A percentile compares a stretch with the other conserved stretches of the same genome.
phyloP scores from a whole-genome alignment of 1,284 basidiomycete genomes.

The Malassezia pachydermatis region DNA sequence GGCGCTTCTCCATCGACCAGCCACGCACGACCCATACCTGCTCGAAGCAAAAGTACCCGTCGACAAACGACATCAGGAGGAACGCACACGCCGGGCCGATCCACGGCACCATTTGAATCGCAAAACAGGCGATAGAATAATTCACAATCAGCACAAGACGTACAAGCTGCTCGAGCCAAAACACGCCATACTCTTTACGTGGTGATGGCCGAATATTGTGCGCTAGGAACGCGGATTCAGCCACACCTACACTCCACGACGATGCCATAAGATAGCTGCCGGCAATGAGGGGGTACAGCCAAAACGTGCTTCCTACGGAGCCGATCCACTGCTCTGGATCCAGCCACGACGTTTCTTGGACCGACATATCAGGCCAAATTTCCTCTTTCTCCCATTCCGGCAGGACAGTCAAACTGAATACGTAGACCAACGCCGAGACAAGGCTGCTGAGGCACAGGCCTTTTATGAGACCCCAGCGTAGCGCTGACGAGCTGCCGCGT shows the following conservation, averaged over 20 bases:
- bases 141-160: conserved; percentile 36
- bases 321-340: conserved; percentile 18
- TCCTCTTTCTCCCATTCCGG: conserved; percentile 11
- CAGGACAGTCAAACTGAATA: conserved; percentile 42
- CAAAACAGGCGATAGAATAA: conserved; percentile 30
- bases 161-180: conserved; percentile 28
- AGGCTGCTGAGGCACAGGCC: conserved; percentile 36
- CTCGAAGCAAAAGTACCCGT: conserved; percentile 48
- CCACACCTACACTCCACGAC: conserved; percentile 42
- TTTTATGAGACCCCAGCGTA: conserved; percentile 36
- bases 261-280: conserved; percentile 40
- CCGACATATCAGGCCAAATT: not conserved
- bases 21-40: conserved; percentile 42
- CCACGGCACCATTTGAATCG: conserved; percentile 31
- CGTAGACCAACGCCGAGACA: conserved; percentile 33
- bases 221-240: conserved; percentile 35
- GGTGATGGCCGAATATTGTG: conserved; percentile 6
- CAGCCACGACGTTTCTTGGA: not conserved
- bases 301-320: conserved; percentile 31
- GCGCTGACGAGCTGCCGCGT: conserved; percentile 24
- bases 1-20: conserved; percentile 29
- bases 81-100: conserved; percentile 34
- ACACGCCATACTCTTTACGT: not conserved
- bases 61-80: conserved; percentile 40
- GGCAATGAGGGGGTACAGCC: conserved; percentile 44